Base-by-base conservation (phyloP, 176 grass and related monocot species). In the Juncus effusus region DNA sequence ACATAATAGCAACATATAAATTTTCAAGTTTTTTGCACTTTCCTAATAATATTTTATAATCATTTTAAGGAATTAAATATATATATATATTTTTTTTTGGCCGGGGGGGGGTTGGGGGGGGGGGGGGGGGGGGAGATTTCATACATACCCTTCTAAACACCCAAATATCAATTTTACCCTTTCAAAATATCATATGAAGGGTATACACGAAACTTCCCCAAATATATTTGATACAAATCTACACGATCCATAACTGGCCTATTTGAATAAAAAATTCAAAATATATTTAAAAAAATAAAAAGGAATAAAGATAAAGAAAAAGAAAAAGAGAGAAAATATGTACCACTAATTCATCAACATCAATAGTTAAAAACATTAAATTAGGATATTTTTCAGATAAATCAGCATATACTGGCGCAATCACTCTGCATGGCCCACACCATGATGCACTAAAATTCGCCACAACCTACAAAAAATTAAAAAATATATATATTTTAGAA, bases 381-480 rank as follows among this genome's bases (percentile, higher is more conserved):
- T 78, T 78, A 58, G 82, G 59, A 80, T 89, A 78, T 62, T 80
- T 89, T 73, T 78, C 54, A 5, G 85, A 89, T 10, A 83, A 78
- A 15, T 89, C 77, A 2, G 76, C 74, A 40, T 73, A 95, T 13
- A 83, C 2, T 16, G 90, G 82, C 59, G 73, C 82, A 47, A 72
- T 76, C 49, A 63, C 74, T 73, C 76, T 85, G 40, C 90, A 95
- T 4, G 90, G 90, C 14, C 66, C 73, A 28, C 90, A 89, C 90
- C 90, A 95, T 36, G 80, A 78, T 1, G 90, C 85, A 10, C 82
- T 86, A 56, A 95, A 95, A 54, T 95, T 95, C 14, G 74, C 57
- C 40, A 95, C 90, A 69, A 95, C 57, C 90, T 95, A 76, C 51
- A 5, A 70, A 57, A 2, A 49, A 36, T 42, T 40, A 19, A 0